A percentile compares a stretch with the other conserved stretches of the same genome.
These are phyloP conservation scores for Xylariaceae sp. DNA, from an alignment of 2,329 filamentous ascomycete species.

Conservation along the genomic window DNA sequence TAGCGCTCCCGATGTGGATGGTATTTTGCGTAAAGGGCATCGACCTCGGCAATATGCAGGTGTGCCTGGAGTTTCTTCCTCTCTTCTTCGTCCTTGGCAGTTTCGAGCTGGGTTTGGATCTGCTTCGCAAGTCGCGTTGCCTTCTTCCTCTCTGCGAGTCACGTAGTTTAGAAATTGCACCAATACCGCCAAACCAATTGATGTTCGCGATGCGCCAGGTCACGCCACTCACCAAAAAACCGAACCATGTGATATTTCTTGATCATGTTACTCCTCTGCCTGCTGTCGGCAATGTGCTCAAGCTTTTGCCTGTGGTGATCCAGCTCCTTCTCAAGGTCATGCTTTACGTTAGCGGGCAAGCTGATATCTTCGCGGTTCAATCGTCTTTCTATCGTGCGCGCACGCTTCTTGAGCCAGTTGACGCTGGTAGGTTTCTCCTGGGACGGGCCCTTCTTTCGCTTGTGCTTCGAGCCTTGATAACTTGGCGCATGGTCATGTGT, in stretches of 20 bases:
- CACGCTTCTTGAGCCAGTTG: conserved; percentile 64
- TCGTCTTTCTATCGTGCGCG: conserved; percentile 62
- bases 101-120: conserved; percentile 52
- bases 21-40: conserved; percentile 68
- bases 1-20: conserved; percentile 68
- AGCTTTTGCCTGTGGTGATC: conserved; percentile 61
- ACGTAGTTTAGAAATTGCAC: conserved; percentile 11
- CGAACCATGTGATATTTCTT: conserved; percentile 76
- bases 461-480: conserved; percentile 28
- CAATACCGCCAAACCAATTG: background rate
- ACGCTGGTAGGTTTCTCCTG: conserved; percentile 44
- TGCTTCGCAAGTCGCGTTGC: conserved; percentile 62
- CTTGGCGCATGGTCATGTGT: conserved; percentile 13
- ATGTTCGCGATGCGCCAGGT: too few relatives aligned
- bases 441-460: conserved; percentile 35
- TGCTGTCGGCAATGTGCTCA: conserved; percentile 51
- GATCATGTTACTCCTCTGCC: conserved; percentile 64
- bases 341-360: conserved; percentile 61
- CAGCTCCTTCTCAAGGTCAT: conserved; percentile 68
- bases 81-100: conserved; percentile 47
- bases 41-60: conserved; percentile 64
- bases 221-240: conserved; percentile 62
- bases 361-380: conserved; percentile 52
- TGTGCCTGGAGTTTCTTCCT: conserved; percentile 46
- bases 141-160: conserved; percentile 60